Evolutionary conservation across 768 basidiomycete genomes (phyloP), one percentile per base, ranked within the genome.

Genomic region (Leucosporidium creatinivorum): DNA sequence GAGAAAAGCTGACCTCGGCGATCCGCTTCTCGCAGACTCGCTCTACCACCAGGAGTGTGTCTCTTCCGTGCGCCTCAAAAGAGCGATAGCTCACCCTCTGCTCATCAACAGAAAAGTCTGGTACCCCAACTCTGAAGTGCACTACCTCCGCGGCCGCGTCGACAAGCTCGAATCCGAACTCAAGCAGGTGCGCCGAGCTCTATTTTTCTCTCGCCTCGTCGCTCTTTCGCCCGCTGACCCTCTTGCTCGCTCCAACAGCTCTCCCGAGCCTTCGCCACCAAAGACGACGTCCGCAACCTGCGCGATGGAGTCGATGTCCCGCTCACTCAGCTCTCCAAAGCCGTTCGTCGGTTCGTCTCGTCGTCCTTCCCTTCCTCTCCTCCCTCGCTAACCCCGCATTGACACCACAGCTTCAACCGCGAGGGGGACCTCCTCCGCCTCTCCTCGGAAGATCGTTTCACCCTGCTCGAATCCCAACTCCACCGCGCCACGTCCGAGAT

Each of bases 111-210:
- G 39, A 17, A 33, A 70, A n/a, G 73, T 75, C 1, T 63, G 70
- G 50, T 69, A 73, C 62, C 74, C 72, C 19, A 65, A 71, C 39
- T 51, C 62, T 10, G 70, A 74, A 48, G 72, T 74, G 15, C 62
- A 75, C 58, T 19, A 58, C 28, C 69, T 77, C 8, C 33, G 58
- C 7, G 48, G 51, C 17, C 58, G 68, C 1, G 57, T 77, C 51
- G 66, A 60, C 9, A 54, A 50, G 33, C 65, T 77, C 36, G 75
- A 77, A 54, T n/a, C 47, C 6, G 73, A 73, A 18, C 49, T 73
- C n/a, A 10, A 25, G 3, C 25, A 17, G 8, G 55, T 73, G 21
- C 28, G 56, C 25, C 25, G 4, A 9, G 47, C n/a, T 1, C 50
- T 47, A n/a, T 44, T 13, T 17, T 44, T 13, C 39, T 8, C 39